Evolutionary conservation across 2,329 filamentous ascomycete genomes (phyloP).

Genomic region (Emergomyces africanus): DNA sequence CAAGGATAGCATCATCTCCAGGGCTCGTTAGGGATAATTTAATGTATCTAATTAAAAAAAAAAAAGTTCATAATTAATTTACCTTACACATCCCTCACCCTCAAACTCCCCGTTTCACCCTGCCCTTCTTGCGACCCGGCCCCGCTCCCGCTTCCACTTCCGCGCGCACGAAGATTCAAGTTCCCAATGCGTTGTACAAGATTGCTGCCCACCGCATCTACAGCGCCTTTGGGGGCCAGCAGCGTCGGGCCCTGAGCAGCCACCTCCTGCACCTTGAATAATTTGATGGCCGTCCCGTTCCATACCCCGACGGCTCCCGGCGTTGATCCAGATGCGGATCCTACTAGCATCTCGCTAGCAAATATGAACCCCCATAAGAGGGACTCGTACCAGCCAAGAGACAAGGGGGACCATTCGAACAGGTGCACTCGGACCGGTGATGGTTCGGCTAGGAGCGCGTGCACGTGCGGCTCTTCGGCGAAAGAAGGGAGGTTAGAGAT

Average conservation of each 20-base stretch:
- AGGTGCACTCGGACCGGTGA: slow-evolving; percentile 66
- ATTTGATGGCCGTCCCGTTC: slow-evolving; percentile 77
- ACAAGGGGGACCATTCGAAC: slow-evolving; percentile 86
- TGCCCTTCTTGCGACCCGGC: slow-evolving; percentile 23
- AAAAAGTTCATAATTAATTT: not conserved
- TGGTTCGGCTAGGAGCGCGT: slow-evolving; percentile 56
- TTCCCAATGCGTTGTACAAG: slow-evolving; percentile 77
- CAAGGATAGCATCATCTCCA: not conserved
- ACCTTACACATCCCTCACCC: slow-evolving; percentile 24
- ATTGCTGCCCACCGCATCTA: slow-evolving; percentile 85
- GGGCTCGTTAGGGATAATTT: no score
- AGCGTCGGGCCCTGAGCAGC: slow-evolving; percentile 67
- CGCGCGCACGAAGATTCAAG: slow-evolving; percentile 53
- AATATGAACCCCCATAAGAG: slow-evolving; percentile 91
- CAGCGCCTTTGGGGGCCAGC: slow-evolving; percentile 73
- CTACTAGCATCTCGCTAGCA: slow-evolving; percentile 66
- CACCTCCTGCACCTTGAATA: slow-evolving; percentile 83
- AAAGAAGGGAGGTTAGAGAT: slow-evolving; percentile 33
- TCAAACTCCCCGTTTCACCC: slow-evolving; percentile 18
- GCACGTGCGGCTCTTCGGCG: slow-evolving; percentile 43
- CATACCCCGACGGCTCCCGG: slow-evolving; percentile 85
- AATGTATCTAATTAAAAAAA: no score
- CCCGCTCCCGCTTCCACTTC: slow-evolving; percentile 11
- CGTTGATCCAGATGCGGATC: slow-evolving; percentile 35
- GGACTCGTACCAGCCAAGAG: slow-evolving; percentile 91